These are phyloP conservation scores for Laburnicola sp. DNA, from an alignment of 2,329 filamentous ascomycete genomes.

Conservation along the genomic window DNA sequence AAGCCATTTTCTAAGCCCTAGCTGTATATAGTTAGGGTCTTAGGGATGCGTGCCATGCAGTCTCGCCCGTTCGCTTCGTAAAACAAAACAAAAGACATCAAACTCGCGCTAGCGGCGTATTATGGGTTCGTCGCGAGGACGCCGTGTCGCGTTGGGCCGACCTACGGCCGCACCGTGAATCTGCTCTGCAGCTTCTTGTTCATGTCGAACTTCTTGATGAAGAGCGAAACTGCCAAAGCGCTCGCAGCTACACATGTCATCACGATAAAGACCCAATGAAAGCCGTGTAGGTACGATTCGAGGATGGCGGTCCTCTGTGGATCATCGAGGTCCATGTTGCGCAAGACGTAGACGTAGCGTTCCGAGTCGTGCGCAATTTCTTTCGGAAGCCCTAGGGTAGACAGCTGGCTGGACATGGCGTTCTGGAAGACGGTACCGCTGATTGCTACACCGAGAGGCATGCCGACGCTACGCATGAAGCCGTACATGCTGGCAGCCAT, in stretches of 20 bases:
- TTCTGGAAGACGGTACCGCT: constrained; percentile 48
- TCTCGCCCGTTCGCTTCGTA: too few species aligned
- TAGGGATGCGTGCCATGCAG: too few species aligned
- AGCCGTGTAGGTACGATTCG: constrained; percentile 32
- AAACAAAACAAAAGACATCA: too few species aligned
- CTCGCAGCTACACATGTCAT: constrained; percentile 29
- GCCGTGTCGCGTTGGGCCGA: too few species aligned
- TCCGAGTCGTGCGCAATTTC: constrained; percentile 36
- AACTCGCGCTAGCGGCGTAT: too few species aligned
- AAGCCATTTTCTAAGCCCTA: too few species aligned
- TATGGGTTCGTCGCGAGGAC: too few species aligned
- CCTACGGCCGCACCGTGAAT: constrained; percentile 20
- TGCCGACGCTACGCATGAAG: constrained; percentile 48
- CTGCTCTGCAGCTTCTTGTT: constrained; percentile 30
- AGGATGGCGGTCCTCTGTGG: constrained; percentile 20
- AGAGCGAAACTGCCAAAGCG: constrained; percentile 26
- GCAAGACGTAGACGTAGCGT: constrained; percentile 28
- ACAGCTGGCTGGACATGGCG: constrained; percentile 38
- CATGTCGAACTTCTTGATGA: constrained; percentile 38
- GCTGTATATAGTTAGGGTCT: too few species aligned
- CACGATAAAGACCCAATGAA: constrained; percentile 29
- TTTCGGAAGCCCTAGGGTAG: constrained; percentile 18
- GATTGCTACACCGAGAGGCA: constrained; percentile 50
- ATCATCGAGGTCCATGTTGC: constrained; percentile 21
- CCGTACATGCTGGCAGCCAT: constrained; percentile 46